Evolutionary conservation across 1,139 yeast species (phyloP), one percentile per base, ranked within the genome.

Genomic region (Meyerozyma carpophila): DNA sequence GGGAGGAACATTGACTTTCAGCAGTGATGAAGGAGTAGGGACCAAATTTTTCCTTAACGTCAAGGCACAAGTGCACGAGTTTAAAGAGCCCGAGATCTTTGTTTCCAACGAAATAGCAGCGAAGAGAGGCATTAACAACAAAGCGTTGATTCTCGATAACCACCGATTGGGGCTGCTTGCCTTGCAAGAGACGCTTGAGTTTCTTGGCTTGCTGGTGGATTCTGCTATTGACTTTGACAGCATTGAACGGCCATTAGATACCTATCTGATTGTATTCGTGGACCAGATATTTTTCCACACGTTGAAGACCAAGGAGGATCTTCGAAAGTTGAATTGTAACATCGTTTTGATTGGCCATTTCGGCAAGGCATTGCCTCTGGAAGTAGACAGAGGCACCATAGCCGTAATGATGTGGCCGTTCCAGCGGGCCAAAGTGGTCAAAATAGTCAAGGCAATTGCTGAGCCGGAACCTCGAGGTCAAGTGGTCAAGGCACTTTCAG

Each of bases 1-100:
- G 84, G 81, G 81, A 31, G 84, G 84, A 1, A 62, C 63, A 7
- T 63, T 80, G 31, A 65, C 74, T 4, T 77, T 77, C 53, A 78
- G 75, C 27, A 75, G 81, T 51, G 58, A 54, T 9, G 81, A 75
- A 50, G 79, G 79, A 2, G 59, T 61, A 28, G 84, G 85, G 0
- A 73, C 82, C 2, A 72, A 75, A 0, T 80, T 79, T 48, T 66
- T 62, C 50, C 75, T 79, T 47, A 61, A 64, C 11, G 54, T 62
- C 9, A 61, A 53, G 41, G 51, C 69, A 10, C 65, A 64, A 20
- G 72, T 65, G 2, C 57, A 58, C 32, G 50, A 51, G 24, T 49
- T 49, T 4, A 43, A 49, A 14, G 45, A 47, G 16, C 60, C 57
- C 13, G 54, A 56, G 40, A 56, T 57, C 42, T 48, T 39, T 54